Evolutionary conservation across 164 flowering plant genomes (phyloP), one percentile per base, ranked within the genome.

Genomic region (Akebia trifoliata): DNA sequence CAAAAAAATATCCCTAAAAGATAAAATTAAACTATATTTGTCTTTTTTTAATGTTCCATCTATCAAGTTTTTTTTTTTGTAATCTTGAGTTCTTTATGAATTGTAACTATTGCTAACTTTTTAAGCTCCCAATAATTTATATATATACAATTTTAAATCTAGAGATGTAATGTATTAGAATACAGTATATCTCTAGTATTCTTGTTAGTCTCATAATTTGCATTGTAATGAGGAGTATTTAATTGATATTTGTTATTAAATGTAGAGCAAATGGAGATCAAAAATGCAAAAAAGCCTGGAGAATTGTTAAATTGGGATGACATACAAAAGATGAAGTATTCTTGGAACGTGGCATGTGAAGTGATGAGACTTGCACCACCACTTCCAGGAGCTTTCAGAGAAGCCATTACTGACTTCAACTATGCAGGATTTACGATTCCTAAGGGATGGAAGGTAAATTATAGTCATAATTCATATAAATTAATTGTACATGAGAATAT

Each of bases 391-490:
- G 51, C 43, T 8, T 68, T 58, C 28, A 52, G 72, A 29, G 67
- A 68, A 40, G 67, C 72, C 31, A 38, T 68, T 0, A 32, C 56
- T 17, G 61, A 63, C 61, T 37, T 68, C 60, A 63, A 29, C 21
- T 68, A 15, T 37, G 60, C 55, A 4, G 72, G 72, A 36, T 68
- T 62, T 42, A 14, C 62, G 31, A 58, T 68, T 31, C 71, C 71
- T 8, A 68, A 57, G 35, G 67, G 72, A 17, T 68, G 72, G 72
- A 68, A 63, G 72, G 72, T 62, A 48, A n/a, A n/a, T n/a, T n/a
- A n/a, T n/a, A n/a, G n/a, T n/a, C n/a, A n/a, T n/a, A n/a, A n/a
- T n/a, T n/a, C n/a, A n/a, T n/a, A n/a, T n/a, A n/a, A n/a, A n/a
- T n/a, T n/a, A n/a, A n/a, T n/a, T n/a, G n/a, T n/a, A n/a, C n/a